A percentile compares a stretch with the other conserved stretches of the same genome.
These are phyloP conservation scores for Aspergillaceae sp. DNA, from an alignment of 2,329 filamentous ascomycete species.

Conservation along the genomic window DNA sequence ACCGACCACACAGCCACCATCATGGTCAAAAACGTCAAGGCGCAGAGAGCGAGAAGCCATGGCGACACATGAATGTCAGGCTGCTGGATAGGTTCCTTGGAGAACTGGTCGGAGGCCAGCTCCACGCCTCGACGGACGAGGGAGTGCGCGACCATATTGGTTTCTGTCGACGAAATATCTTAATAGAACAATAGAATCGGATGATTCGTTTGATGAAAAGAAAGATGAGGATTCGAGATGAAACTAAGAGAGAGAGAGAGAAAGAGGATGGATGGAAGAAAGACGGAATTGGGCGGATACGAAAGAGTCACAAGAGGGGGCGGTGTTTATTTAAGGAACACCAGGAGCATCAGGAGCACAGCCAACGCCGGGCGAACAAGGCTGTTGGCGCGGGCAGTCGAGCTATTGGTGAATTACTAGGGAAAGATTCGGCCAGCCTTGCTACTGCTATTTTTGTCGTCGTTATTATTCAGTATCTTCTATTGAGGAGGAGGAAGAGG, in stretches of 20 bases:
- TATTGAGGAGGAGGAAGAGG: too few species aligned
- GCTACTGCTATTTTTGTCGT: too few species aligned
- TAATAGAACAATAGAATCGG: too few species aligned
- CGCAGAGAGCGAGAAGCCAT: slow-evolving; percentile 20
- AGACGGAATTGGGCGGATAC: not conserved
- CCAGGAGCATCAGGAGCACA: not conserved
- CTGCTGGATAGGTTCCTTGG: slow-evolving; percentile 12
- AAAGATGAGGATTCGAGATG: not conserved
- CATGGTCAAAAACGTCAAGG: slow-evolving; percentile 19
- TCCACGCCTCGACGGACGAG: slow-evolving; percentile 32
- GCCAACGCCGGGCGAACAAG: not conserved
- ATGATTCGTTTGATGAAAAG: not conserved
- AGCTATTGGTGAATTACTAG: too few species aligned
- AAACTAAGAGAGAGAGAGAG: not conserved
- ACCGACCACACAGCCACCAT: slow-evolving; percentile 19
- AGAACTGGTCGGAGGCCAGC: slow-evolving; percentile 18
- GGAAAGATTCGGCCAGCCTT: too few species aligned
- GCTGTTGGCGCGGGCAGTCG: too few species aligned
- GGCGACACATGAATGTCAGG: slow-evolving; percentile 16
- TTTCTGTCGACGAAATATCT: not conserved
- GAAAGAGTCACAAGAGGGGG: slow-evolving; percentile 1
- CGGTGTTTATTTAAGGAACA: not conserved
- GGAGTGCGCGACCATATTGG: slow-evolving; percentile 21
- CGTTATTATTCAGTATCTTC: too few species aligned
- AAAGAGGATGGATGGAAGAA: slow-evolving; percentile 4